Base-by-base conservation (phyloP, 108 stramenopile genomes). In the Skeletonema tropicum region DNA sequence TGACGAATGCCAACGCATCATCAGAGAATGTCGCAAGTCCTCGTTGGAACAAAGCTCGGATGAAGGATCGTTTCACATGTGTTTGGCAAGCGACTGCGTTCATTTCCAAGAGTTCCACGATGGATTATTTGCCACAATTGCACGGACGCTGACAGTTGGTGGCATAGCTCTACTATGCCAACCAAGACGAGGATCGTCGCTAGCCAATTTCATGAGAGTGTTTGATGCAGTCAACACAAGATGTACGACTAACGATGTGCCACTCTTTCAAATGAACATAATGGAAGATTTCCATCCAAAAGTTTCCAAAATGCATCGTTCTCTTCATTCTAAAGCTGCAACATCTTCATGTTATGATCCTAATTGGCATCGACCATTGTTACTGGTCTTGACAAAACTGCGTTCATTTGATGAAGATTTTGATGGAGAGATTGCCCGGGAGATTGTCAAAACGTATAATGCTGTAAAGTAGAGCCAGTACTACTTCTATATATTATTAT, bases 21-120 rank as follows among this genome's bases (percentile, higher is more conserved):
- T 31, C 26, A 59, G 5, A 8, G 52, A 55, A 10, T 23, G 52
- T 9, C 6, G 10, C 21, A 55, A 55, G 17, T 17, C 19, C 23
- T 23, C n/a, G 31, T 19, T 68, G 15, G 67, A 39, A 19, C 13
- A 57, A 17, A 58, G 57, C 23, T 57, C 14, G 11, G 30, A 39
- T n/a, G 26, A 46, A 32, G 71, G 38, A 30, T 17, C 15, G 8
- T 76, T 76, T 60, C 66, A 86, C 38, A 12, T 89, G 5, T 73
- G 81, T 26, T 70, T 91, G 31, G 83, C 84, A 39, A 91, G 90
- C 35, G 93, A 94, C 70, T 94, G 93, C 68, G 75, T 83, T 26
- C 93, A 94, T 65, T 94, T 94, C 78, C 86, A 89, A 84, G 86
- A 92, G 6, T 91, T 85, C 75, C 93, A 94, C 72, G 89, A 88